Conservation (phyloP, 2,329 filamentous ascomycete genomes). For the Talaromyces sp. region DNA sequence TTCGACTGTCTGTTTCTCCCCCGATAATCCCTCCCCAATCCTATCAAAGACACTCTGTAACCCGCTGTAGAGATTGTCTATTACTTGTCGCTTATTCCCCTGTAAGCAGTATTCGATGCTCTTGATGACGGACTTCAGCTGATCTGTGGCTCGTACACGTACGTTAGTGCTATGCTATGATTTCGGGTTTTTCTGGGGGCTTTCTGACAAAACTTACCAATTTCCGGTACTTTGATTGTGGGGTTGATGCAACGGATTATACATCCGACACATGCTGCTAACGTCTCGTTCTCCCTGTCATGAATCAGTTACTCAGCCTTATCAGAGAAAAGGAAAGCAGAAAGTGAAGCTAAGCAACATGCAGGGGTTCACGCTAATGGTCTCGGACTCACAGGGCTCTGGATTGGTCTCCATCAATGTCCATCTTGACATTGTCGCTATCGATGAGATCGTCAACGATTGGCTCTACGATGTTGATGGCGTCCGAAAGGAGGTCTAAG, state of each 20-base stretch:
- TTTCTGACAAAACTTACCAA: conserved; percentile 24
- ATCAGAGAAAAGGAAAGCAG: not conserved
- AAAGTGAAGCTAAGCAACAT: not conserved
- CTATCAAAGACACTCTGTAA: conserved; percentile 30
- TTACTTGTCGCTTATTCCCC: conserved; percentile 31
- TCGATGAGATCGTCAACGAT: conserved; percentile 56
- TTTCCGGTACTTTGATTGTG: conserved; percentile 18
- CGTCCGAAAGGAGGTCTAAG: conserved; percentile 64
- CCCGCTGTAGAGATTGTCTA: conserved; percentile 32
- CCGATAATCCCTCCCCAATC: conserved; percentile 24
- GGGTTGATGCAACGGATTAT: conserved; percentile 36
- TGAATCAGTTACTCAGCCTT: conserved; percentile 4
- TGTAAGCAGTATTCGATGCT: conserved; percentile 27
- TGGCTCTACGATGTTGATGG: conserved; percentile 58
- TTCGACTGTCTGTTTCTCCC: conserved; percentile 17
- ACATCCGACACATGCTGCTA: conserved; percentile 36
- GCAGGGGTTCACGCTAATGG: not conserved
- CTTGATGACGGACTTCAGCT: conserved; percentile 16
- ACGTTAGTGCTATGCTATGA: not conserved
- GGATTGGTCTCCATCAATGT: conserved; percentile 54
- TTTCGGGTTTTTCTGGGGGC: not conserved
- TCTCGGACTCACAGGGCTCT: conserved; percentile 26
- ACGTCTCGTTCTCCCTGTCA: conserved; percentile 29
- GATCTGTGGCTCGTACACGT: not conserved
- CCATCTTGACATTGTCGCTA: conserved; percentile 59